These are phyloP conservation scores for Pestalotiopsis sp. DNA, from an alignment of 2,329 filamentous ascomycete species.

Conservation along the genomic window DNA sequence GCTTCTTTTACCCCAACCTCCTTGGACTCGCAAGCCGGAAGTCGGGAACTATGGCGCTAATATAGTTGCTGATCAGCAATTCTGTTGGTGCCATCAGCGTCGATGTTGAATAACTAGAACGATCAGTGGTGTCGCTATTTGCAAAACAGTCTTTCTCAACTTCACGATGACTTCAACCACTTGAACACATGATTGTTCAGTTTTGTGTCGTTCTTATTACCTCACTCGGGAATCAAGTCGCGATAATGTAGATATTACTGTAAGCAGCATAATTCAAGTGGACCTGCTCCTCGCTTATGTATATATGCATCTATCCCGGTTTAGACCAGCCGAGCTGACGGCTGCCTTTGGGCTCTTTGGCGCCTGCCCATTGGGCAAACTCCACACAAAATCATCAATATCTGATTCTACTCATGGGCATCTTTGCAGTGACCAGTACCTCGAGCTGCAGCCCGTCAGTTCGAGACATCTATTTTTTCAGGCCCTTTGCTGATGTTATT, in stretches of 20 bases:
- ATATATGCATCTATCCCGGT: neutral
- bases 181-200: too few relatives aligned
- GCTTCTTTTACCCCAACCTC: neutral
- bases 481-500: neutral
- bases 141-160: too few relatives aligned
- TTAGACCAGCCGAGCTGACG: too few relatives aligned
- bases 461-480: neutral
- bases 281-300: too few relatives aligned
- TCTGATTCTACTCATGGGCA: neutral
- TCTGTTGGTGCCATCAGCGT: too few relatives aligned
- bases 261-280: too few relatives aligned
- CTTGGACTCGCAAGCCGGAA: neutral
- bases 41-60: neutral
- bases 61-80: neutral
- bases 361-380: neutral
- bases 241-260: too few relatives aligned
- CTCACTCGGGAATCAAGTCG: too few relatives aligned
- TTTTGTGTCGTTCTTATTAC: too few relatives aligned
- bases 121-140: too few relatives aligned
- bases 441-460: neutral
- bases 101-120: too few relatives aligned
- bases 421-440: neutral
- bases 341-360: neutral
- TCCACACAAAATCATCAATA: neutral
- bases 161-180: too few relatives aligned